Evolutionary conservation across 2,329 filamentous ascomycete genomes (phyloP).

Genomic region (Cladosporium austrohemisphaericum): DNA sequence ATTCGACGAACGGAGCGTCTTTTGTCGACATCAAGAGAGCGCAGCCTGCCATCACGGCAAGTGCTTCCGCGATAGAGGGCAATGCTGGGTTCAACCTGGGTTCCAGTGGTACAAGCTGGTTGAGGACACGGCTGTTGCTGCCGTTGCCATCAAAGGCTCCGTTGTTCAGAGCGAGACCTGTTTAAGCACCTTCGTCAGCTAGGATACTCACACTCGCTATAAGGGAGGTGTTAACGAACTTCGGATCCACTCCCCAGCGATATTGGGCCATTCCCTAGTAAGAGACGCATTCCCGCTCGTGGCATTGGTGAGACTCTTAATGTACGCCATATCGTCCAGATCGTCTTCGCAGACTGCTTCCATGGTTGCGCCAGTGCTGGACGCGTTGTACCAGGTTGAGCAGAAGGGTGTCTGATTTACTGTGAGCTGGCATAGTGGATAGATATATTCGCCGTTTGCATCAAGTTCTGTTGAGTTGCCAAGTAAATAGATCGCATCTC

Average conservation of each 20-base stretch:
- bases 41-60: constrained; percentile 66
- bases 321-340: constrained; percentile 54
- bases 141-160: constrained; percentile 43
- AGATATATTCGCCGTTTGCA: constrained; percentile 39
- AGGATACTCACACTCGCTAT: too few species aligned
- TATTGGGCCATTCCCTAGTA: constrained; percentile 41
- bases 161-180: constrained; percentile 39
- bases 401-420: constrained; percentile 63
- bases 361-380: constrained; percentile 54
- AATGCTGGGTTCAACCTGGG: constrained; percentile 47
- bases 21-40: constrained; percentile 61
- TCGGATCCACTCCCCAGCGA: constrained; percentile 39
- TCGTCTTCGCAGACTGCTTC: constrained; percentile 59
- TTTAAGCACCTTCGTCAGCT: background rate
- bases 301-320: constrained; percentile 49
- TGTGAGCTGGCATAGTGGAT: constrained; percentile 65
- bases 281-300: constrained; percentile 47
- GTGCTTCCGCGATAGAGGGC: constrained; percentile 67
- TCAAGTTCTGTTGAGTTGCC: constrained; percentile 36
- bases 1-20: constrained; percentile 58
- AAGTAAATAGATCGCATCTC: constrained; percentile 63
- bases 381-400: constrained; percentile 54
- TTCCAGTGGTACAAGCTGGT: constrained; percentile 39
- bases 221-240: background rate
- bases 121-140: constrained; percentile 43